Evolutionary conservation across 2,329 filamentous ascomycete genomes (phyloP), one percentile per base, ranked within the genome.

Genomic region (Pseudocercospora eumusae): DNA sequence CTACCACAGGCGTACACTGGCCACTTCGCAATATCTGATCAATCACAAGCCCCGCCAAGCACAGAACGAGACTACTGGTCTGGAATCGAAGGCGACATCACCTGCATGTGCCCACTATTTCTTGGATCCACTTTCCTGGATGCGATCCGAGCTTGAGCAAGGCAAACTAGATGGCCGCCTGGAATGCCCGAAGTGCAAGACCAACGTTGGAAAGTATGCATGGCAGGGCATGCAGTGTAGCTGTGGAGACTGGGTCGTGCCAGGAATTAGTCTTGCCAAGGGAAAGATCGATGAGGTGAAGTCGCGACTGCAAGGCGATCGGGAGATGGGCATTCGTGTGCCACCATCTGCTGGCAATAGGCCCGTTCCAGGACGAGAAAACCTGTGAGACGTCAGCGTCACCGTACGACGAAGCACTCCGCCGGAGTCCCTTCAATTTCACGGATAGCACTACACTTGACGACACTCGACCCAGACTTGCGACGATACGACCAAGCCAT

Each of bases 201-300:
- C 90, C 44, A 92, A 91, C 57, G 86, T 98, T 53, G 95, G 95
- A 42, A 90, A 95, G 70, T 99, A 97, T 74, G 90, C 93, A 57
- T 99, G 95, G 95, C 92, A 96, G 75, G 95, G 95, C 13, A 89
- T 97, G 83, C 88, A 87, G 75, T 99, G 95, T 79, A 95, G 87
- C 73, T 99, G 95, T 76, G 87, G 89, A 40, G 86, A 88, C 65
- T 98, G 95, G 93, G 84, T 97, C 21, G 90, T 92, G 56, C 93
- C 95, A 8, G 93, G 90, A 0, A 95, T 99, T 74, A 93, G 90
- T 64, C 81, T 98, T 64, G 88, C 92, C 58, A 90, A 88, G 75
- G 88, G 89, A 57, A 88, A 88, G 69, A 88, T 97, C 40, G 95
- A 98, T 75, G 88, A 96, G 70, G 78, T 82, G 47, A 73, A 71